Conservation (phyloP, 306 rosid species). For the Gleditsia sinensis region DNA sequence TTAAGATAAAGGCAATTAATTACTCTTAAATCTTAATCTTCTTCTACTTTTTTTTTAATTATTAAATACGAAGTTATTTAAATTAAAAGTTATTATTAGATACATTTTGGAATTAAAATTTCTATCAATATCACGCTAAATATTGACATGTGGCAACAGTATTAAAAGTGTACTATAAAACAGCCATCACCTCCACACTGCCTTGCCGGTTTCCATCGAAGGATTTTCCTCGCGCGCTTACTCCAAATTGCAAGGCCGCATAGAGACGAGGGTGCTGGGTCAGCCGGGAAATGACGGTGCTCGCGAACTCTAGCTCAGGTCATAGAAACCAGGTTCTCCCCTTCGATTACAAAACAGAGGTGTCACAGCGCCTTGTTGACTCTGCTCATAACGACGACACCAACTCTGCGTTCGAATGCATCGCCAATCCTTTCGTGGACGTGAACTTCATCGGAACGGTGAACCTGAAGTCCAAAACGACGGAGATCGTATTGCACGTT, state of each 20-base stretch:
- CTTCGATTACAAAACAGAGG: slow-evolving; percentile 43
- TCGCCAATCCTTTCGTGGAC: slow-evolving; percentile 48
- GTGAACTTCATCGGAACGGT: slow-evolving; percentile 69
- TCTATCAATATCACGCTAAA: too few species aligned
- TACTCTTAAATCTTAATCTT: too few species aligned
- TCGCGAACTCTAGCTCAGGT: slow-evolving; percentile 35
- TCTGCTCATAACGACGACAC: slow-evolving; percentile 40
- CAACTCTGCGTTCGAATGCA: slow-evolving; percentile 30
- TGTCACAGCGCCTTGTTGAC: slow-evolving; percentile 57
- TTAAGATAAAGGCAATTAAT: too few species aligned
- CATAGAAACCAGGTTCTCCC: slow-evolving; percentile 45
- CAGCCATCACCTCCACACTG: slow-evolving; percentile 3
- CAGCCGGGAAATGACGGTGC: slow-evolving; percentile 32
- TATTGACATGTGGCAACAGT: too few species aligned
- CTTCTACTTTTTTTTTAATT: too few species aligned
- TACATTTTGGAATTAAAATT: too few species aligned
- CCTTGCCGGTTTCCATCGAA: not conserved
- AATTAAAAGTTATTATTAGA: too few species aligned
- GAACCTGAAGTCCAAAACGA: slow-evolving; percentile 50
- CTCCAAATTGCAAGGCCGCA: not conserved
- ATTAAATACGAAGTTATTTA: not conserved
- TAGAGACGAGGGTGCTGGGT: not conserved
- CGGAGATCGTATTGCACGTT: slow-evolving; percentile 53
- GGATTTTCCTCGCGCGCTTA: not conserved
- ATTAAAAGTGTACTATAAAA: not conserved